Evolutionary conservation across 768 basidiomycete genomes (phyloP), one percentile per base, ranked within the genome.

Genomic region (Phlebiopsis flavidoalba): DNA sequence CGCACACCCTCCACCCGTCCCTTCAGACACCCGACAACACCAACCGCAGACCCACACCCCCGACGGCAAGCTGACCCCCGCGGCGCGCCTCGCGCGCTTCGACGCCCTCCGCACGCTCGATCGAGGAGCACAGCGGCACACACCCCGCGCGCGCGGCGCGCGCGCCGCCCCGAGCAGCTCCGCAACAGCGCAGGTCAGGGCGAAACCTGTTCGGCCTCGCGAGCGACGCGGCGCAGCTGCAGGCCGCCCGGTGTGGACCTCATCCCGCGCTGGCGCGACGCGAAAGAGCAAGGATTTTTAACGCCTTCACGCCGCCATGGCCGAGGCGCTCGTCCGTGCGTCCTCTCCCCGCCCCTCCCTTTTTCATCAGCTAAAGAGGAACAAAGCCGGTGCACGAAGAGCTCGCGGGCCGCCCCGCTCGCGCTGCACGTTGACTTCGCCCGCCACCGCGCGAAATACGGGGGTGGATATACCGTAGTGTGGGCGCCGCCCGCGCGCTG

Each of bases 351-450:
- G n/a, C 8, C 26, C 17, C 21, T 15, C 5, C 19, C 22, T 17
- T 54, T 1, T 49, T 60, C 37, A 11, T 15, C 5, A 45, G 8
- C n/a, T 17, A 46, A 36, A 19, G 45, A 40, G 40, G 15, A 17
- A 11, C 54, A 90, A 31, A 87, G 81, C 22, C 87, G 88, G 8
- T 89, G 86, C 57, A 31, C 17, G 40, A 75, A 80, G 61, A 79
- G 86, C 65, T 77, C 88, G 1, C 67, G 72, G 14, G 83, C 82
- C 59, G 82, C 84, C 3, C 65, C 72, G 24, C 77, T 88, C 43
- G 85, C 86, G 3, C 73, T 90, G 12, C 73, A 80, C 36, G 80
- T 87, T n/a, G n/a, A n/a, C 21, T 86, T 87, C 66, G 80, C 82
- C 21, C n/a, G n/a, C n/a, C 74, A 89, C 67, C 86, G 80, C 59